Evolutionary conservation across 805 yeast species (phyloP), one percentile per base, ranked within the genome.

Genomic region (Candida yuanshanica): DNA sequence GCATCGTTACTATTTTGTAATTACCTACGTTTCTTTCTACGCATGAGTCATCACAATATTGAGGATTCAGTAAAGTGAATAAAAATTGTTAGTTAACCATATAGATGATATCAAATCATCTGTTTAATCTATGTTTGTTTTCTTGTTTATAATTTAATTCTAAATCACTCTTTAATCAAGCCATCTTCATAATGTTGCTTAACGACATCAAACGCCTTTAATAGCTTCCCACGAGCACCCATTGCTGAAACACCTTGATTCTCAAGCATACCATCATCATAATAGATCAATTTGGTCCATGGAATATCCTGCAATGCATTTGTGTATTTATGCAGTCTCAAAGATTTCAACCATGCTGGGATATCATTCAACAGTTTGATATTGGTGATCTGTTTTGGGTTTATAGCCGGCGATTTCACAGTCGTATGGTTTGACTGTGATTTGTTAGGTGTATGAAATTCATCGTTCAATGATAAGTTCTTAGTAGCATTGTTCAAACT

Each of bases 281-380:
- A 68, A 49, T 77, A 76, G 44, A 93, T 74, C 67, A 93, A 71
- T 35, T 83, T 85, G 47, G 73, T 68, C 98, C 99, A 93, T 20
- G 74, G 70, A 48, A 82, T 69, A 46, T 78, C 80, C 53, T 82
- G 77, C 48, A 93, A 70, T 44, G 84, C 83, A 26, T 81, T 89
- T 1, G 98, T 90, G 66, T 93, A 93, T 64, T 93, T 93, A 70
- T 93, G 99, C 55, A 93, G 71, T 49, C 99, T 70, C 46, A 91
- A 68, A 11, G 89, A 73, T 61, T 95, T 83, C 61, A 93, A 71
- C 99, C 99, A 93, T 9, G 83, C 82, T 2, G 97, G 95, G 37
- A 93, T 79, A 58, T 93, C 91, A 45, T 69, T 65, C 53, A 93
- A 68, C 46, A 79, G 63, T 45, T 75, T 75, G 33, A 66, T 66